phyloP scores from a whole-genome alignment of 306 rosid species.

The Hippophae tibetana region DNA sequence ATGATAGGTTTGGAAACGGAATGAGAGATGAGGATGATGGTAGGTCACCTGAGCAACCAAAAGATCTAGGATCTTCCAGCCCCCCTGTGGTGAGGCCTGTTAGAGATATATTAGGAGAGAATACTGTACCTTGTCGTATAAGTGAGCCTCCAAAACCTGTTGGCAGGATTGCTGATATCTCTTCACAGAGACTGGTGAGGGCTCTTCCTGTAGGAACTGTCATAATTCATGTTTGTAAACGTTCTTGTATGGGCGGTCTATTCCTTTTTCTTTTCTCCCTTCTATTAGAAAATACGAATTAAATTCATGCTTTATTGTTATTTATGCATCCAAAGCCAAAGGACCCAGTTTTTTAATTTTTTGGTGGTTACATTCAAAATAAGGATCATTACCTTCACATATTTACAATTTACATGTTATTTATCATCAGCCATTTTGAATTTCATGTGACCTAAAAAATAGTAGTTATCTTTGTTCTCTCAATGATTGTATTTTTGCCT shows the following conservation, averaged over 20 bases:
- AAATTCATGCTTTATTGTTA: too few relatives aligned
- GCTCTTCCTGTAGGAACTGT: slow-evolving; percentile 17
- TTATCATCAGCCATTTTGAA: too few relatives aligned
- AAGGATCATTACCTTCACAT: too few relatives aligned
- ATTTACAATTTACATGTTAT: too few relatives aligned
- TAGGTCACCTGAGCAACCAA: slow-evolving; percentile 68
- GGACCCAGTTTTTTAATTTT: too few relatives aligned
- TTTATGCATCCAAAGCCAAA: too few relatives aligned
- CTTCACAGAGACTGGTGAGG: slow-evolving; percentile 53
- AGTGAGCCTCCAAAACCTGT: slow-evolving; percentile 82
- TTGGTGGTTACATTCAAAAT: slow-evolving; percentile 7
- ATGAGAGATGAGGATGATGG: slow-evolving; percentile 51
- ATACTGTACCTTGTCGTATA: slow-evolving; percentile 70
- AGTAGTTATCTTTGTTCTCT: slow-evolving; percentile 24
- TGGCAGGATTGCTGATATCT: slow-evolving; percentile 43
- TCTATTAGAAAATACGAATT: too few relatives aligned
- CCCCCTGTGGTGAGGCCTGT: slow-evolving; percentile 82
- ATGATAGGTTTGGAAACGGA: slow-evolving; percentile 60
- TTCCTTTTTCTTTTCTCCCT: not conserved
- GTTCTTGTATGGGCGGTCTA: not conserved
- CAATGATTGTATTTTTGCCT: slow-evolving; percentile 13
- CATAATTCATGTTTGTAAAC: not conserved
- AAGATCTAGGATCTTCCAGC: slow-evolving; percentile 54
- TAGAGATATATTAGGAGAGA: slow-evolving; percentile 90
- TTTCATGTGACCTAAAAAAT: too few relatives aligned